Evolutionary conservation across 139 green algal genomes (phyloP), one percentile per base, ranked within the genome.

Genomic region (Chlamydomonas schloesseri): DNA sequence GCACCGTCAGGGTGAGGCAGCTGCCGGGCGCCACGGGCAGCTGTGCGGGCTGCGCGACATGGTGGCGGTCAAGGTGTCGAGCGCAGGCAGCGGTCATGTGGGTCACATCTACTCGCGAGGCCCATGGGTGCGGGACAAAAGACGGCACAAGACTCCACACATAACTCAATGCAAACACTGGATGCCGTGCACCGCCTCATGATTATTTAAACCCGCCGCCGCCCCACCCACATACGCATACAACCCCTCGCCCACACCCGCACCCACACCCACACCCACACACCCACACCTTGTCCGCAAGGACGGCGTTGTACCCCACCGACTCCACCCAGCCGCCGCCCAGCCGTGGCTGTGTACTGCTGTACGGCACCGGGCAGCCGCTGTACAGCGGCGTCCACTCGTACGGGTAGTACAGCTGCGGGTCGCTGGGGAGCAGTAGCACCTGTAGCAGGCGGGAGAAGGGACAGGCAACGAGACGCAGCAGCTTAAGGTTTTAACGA

Each of bases 341-440:
- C 79, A 85, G n/a, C 47, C 55, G 42, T 31, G 79, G 79, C 17
- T 33, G 18, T 3, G 67, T 76, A 8, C n/a, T 37, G 64, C 60
- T 0, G 42, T 26, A 69, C 8, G 17, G n/a, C 23, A 85, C 47
- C 8, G 79, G 79, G 65, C 65, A 75, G 47, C 79, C 79, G 79
- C 65, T 50, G 79, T 85, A 85, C 79, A 85, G 79, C 26, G 79
- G 79, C 1, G 79, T 85, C 65, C 79, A 77, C 79, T 85, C 79
- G 8, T 62, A 58, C 0, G 79, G 79, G 46, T 68, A 85, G 67
- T 60, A 76, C 50, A 67, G 24, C 11, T 28, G 17, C 18, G 14
- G 11, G 26, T 85, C 79, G 33, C 53, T 69, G 11, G 79, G 34
- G n/a, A 77, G 47, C 79, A 85, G 31, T 2, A 85, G n/a, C 8